Conservation (phyloP, 495 filamentous ascomycete species). For the Aspergillus coremiiformis region DNA sequence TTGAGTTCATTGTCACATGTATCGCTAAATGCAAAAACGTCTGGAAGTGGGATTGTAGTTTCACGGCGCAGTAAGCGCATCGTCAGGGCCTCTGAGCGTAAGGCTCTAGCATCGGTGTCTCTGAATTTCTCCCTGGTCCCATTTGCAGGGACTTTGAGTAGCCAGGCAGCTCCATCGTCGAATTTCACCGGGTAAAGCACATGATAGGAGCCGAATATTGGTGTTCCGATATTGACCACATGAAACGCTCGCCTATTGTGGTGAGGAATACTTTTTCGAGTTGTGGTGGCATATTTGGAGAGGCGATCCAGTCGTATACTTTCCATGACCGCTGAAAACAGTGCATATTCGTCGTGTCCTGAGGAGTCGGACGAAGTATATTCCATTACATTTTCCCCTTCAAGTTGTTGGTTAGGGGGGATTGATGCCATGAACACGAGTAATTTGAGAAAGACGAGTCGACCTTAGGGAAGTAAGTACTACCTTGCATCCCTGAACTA, state of each 20-base stretch:
- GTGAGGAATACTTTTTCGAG: background rate
- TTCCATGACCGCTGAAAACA: background rate
- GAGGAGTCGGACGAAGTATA: background rate
- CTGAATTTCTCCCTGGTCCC: constrained; percentile 18
- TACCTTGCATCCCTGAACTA: too few species aligned
- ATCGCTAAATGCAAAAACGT: constrained; percentile 10
- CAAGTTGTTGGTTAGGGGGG: background rate
- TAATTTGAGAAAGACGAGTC: too few species aligned
- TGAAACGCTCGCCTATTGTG: background rate
- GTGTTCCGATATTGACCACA: background rate
- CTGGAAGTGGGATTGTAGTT: constrained; percentile 28
- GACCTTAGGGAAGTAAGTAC: too few species aligned
- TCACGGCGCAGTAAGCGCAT: constrained; percentile 22
- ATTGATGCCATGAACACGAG: background rate
- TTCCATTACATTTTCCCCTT: background rate
- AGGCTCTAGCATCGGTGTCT: constrained; percentile 13
- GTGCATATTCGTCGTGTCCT: background rate
- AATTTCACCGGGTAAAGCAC: constrained; percentile 1
- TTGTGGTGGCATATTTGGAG: background rate
- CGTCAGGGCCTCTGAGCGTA: constrained; percentile 22
- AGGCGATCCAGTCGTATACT: background rate
- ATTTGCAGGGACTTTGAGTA: constrained; percentile 16
- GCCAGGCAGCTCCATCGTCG: background rate
- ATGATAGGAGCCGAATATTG: constrained; percentile 1
- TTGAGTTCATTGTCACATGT: background rate